Conservation (phyloP, 139 green algal species). For the Chlorella sp. region DNA sequence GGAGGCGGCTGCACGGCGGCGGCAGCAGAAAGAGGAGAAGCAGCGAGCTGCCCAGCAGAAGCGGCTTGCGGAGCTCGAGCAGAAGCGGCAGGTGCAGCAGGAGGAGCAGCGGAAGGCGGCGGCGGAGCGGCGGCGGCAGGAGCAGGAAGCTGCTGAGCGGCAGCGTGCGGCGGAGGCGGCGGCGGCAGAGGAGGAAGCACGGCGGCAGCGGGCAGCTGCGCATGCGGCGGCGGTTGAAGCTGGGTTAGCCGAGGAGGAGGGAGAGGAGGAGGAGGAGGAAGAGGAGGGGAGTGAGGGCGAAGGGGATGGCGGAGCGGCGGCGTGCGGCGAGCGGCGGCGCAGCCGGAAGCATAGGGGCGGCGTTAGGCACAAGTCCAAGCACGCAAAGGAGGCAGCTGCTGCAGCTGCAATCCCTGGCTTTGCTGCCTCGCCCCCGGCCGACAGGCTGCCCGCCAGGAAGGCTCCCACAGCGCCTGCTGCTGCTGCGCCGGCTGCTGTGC, state of each 20-base stretch:
- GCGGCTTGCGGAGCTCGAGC: neutral
- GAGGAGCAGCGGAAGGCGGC: neutral
- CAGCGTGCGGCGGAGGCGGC: neutral
- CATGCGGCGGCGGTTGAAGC: neutral
- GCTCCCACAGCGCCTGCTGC: neutral
- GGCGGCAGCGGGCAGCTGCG: neutral
- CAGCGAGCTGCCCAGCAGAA: neutral
- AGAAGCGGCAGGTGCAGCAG: neutral
- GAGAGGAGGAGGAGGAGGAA: neutral
- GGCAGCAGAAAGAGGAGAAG: neutral
- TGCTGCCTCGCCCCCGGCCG: too few species aligned
- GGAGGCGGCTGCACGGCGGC: neutral
- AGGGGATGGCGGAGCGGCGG: neutral
- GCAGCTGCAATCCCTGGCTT: too few species aligned
- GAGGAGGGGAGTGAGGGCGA: neutral
- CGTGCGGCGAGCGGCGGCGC: neutral
- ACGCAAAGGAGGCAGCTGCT: neutral
- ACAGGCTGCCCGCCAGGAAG: neutral
- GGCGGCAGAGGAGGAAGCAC: constrained; percentile 8
- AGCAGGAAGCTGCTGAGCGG: neutral
- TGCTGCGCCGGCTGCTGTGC: neutral
- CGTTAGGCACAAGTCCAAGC: neutral
- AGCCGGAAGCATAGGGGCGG: too few species aligned
- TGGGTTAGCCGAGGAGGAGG: neutral
- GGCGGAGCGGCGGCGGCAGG: neutral